phyloP scores from a whole-genome alignment of 179 eudicot genomes.

The Gypsophila paniculata region DNA sequence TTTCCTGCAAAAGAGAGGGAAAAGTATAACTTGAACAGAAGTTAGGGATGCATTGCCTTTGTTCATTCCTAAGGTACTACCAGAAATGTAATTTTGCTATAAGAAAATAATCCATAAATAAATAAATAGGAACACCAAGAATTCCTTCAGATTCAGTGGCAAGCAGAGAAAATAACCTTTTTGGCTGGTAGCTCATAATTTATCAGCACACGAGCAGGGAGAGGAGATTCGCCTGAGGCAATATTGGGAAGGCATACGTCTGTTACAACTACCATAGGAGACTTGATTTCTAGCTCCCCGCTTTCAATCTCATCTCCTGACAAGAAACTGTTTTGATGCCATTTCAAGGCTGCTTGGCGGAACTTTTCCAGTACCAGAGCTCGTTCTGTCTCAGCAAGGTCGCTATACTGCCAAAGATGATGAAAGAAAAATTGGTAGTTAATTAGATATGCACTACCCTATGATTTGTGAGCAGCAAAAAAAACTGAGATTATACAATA shows the following conservation, averaged over 20 bases:
- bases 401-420: constrained; percentile 64
- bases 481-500: not conserved
- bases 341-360: constrained; percentile 51
- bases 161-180: constrained; percentile 43
- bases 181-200: constrained; percentile 81
- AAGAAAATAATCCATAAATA: not conserved
- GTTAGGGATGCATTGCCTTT: not conserved
- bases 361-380: constrained; percentile 49
- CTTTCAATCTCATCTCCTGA: constrained; percentile 34
- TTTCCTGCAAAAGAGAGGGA: constrained; percentile 50
- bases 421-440: not conserved
- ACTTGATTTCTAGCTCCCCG: constrained; percentile 49
- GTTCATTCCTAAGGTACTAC: not conserved
- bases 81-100: not conserved
- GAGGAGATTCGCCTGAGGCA: constrained; percentile 62
- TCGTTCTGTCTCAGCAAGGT: constrained; percentile 75
- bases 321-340: constrained; percentile 47
- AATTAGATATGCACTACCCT: not conserved
- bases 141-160: not conserved
- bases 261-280: constrained; percentile 73
- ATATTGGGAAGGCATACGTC: constrained; percentile 87
- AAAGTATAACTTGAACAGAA: constrained; percentile 1
- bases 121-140: not conserved
- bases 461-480: not conserved
- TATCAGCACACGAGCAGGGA: constrained; percentile 69